A percentile compares a stretch with the other conserved stretches of the same genome.
Conservation (phyloP, 2,329 filamentous ascomycete species). For the Pseudonectria foliicola region DNA sequence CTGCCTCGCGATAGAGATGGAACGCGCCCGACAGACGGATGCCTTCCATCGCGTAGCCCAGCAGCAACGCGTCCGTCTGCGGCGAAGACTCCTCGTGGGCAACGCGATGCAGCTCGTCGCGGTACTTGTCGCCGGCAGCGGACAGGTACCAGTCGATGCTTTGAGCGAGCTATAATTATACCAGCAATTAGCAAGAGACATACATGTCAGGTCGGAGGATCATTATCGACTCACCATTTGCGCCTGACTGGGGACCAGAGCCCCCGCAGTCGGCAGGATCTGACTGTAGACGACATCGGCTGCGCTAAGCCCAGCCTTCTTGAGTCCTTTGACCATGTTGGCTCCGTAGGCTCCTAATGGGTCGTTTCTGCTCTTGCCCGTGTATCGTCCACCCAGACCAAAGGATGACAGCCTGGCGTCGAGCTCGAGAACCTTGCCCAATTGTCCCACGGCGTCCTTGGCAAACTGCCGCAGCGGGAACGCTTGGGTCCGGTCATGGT, state of each 20-base stretch:
- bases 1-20: constrained; percentile 51
- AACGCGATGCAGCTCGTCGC: constrained; percentile 54
- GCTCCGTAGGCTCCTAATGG: constrained; percentile 57
- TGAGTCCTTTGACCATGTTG: constrained; percentile 56
- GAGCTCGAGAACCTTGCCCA: constrained; percentile 55
- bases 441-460: constrained; percentile 47
- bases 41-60: constrained; percentile 66
- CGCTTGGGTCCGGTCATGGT: constrained; percentile 58
- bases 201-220: neutral
- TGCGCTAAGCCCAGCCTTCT: constrained; percentile 54
- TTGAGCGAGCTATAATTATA: constrained; percentile 52
- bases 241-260: constrained; percentile 64
- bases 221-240: constrained; percentile 49
- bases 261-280: constrained; percentile 59
- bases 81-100: constrained; percentile 47
- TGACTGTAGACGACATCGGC: constrained; percentile 66
- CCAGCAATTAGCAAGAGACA: constrained; percentile 11
- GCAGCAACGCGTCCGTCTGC: constrained; percentile 55
- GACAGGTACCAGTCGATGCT: constrained; percentile 67
- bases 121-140: constrained; percentile 44
- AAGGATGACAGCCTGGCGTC: constrained; percentile 53
- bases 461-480: constrained; percentile 57
- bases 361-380: constrained; percentile 43
- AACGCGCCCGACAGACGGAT: constrained; percentile 60
- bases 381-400: constrained; percentile 40